Conservation (phyloP, 257 asterid genomes). For the Ligustrum vulgare region DNA sequence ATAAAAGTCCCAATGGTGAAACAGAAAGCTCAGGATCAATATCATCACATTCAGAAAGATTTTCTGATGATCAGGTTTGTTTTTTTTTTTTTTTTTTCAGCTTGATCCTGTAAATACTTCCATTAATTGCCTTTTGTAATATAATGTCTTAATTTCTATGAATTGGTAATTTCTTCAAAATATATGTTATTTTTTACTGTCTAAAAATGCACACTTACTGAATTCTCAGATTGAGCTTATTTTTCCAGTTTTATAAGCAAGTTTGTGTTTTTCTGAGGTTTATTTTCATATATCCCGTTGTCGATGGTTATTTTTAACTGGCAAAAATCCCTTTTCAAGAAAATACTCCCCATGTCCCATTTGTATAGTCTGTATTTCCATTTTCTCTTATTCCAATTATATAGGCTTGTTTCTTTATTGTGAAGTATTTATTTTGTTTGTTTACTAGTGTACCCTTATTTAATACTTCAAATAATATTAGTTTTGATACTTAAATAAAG, state of each 20-base stretch:
- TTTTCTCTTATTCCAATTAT: no score
- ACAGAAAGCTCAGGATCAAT: constrained; percentile 86
- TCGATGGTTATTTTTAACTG: neutral
- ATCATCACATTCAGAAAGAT: constrained; percentile 79
- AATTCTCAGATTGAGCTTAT: neutral
- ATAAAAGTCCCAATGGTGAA: constrained; percentile 79
- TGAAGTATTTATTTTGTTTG: no score
- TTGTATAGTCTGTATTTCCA: no score
- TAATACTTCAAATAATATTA: no score
- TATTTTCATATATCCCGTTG: neutral
- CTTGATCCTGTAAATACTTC: neutral
- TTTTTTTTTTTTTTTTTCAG: neutral
- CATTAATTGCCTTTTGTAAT: neutral
- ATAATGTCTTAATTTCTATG: neutral
- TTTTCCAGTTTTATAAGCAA: neutral
- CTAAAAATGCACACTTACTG: neutral
- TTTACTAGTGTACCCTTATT: no score
- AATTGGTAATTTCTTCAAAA: neutral
- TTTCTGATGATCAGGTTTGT: constrained; percentile 94
- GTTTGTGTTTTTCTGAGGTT: neutral
- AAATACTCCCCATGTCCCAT: no score
- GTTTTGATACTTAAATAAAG: no score
- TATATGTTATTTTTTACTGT: neutral
- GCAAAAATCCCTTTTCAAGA: neutral
- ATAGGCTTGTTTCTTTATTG: no score